phyloP scores from a whole-genome alignment of 495 filamentous ascomycete species.

The Talaromyces liani region DNA sequence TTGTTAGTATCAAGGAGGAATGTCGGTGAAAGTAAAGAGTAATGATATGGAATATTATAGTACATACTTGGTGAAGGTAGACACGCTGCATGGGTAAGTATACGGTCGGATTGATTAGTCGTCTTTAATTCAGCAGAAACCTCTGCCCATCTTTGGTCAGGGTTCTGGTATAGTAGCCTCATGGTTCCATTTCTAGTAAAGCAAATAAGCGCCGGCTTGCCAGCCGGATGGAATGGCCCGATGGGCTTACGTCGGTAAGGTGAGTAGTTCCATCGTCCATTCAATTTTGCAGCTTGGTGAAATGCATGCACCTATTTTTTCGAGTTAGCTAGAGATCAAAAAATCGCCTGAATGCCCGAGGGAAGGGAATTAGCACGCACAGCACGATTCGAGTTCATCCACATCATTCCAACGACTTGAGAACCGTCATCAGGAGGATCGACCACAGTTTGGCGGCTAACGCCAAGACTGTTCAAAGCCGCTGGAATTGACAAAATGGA shows the following conservation, averaged over 20 bases:
- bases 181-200: slow-evolving; percentile 65
- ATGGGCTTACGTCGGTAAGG: slow-evolving; percentile 39
- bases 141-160: slow-evolving; percentile 59
- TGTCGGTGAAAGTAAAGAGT: neutral
- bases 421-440: slow-evolving; percentile 65
- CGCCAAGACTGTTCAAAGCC: slow-evolving; percentile 57
- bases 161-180: slow-evolving; percentile 62
- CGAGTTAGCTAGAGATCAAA: slow-evolving; percentile 1
- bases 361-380: slow-evolving; percentile 24
- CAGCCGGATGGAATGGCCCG: slow-evolving; percentile 61
- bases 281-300: slow-evolving; percentile 40
- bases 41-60: neutral
- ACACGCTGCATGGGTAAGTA: slow-evolving; percentile 75
- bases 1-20: slow-evolving; percentile 6
- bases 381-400: slow-evolving; percentile 59
- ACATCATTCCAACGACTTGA: slow-evolving; percentile 75
- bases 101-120: slow-evolving; percentile 56
- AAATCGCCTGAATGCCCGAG: neutral
- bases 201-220: slow-evolving; percentile 60
- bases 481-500: slow-evolving; percentile 56
- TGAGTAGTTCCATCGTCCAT: slow-evolving; percentile 45
- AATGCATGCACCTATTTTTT: slow-evolving; percentile 40
- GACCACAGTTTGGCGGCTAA: slow-evolving; percentile 43
- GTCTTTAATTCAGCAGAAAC: slow-evolving; percentile 61
- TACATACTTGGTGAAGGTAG: slow-evolving; percentile 60